Evolutionary conservation across 2,329 filamentous ascomycete genomes (phyloP).

Genomic region (Pezicula carpinea): DNA sequence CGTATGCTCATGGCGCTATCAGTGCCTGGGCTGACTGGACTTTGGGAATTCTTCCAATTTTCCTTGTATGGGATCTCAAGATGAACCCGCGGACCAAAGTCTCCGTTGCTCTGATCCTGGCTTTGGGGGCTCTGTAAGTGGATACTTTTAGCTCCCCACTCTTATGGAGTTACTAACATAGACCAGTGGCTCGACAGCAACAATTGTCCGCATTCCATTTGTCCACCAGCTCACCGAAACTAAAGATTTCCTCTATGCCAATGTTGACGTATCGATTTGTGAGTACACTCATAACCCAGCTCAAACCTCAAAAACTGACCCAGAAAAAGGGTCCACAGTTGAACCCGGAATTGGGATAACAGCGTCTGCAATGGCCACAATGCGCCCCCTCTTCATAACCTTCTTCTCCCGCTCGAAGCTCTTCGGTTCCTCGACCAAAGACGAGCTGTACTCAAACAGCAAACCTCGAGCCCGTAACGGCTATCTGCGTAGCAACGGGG

Average conservation of each 20-base stretch:
- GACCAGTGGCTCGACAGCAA: constrained; percentile 20
- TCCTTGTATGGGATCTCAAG: constrained; percentile 34
- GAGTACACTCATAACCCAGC: background rate
- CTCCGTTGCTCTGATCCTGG: constrained; percentile 25
- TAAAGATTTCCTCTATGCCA: constrained; percentile 22
- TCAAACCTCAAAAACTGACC: no score
- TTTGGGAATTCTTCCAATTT: constrained; percentile 34
- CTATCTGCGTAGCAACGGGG: constrained; percentile 6
- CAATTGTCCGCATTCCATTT: constrained; percentile 24
- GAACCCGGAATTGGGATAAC: constrained; percentile 22
- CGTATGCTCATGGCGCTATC: constrained; percentile 34
- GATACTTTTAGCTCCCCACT: background rate
- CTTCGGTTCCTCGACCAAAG: constrained; percentile 5
- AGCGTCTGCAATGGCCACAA: constrained; percentile 18
- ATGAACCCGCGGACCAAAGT: constrained; percentile 34
- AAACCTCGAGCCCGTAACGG: background rate
- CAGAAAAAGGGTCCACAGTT: constrained; percentile 12
- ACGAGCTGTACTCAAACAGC: background rate
- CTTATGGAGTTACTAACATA: background rate
- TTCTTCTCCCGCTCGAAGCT: constrained; percentile 13
- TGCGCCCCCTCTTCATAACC: constrained; percentile 20
- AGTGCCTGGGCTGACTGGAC: constrained; percentile 34
- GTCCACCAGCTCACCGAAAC: constrained; percentile 14
- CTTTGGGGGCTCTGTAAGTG: constrained; percentile 34
- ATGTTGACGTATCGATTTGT: constrained; percentile 18